Percentiles rank a stretch among this genome's conserved stretches.
These are phyloP conservation scores for Jimgerdemannia flammicorona DNA, from an alignment of 192 early-diverging fungal genomes.

Conservation along the genomic window DNA sequence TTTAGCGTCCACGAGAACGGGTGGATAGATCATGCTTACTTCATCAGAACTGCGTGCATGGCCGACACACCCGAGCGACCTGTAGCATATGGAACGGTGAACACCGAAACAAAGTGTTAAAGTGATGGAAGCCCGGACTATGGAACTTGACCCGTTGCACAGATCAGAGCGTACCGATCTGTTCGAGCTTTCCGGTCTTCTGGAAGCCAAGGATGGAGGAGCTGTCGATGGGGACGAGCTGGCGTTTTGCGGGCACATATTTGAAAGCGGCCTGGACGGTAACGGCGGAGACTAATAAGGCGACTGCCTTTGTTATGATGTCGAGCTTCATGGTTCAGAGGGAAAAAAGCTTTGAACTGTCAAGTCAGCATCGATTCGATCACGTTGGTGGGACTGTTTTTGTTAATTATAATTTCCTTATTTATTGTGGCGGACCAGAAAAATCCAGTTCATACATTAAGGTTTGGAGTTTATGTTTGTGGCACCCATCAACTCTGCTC, in stretches of 20 bases:
- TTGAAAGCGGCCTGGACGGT: not conserved
- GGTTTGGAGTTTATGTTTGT: too few relatives aligned
- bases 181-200: not conserved
- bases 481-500: too few relatives aligned
- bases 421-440: too few relatives aligned
- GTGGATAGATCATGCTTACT: conserved; percentile 12
- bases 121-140: not conserved
- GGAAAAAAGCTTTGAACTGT: not conserved
- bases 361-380: not conserved
- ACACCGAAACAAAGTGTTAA: not conserved
- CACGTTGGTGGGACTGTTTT: not conserved
- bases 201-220: not conserved
- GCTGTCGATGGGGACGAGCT: not conserved
- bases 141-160: not conserved
- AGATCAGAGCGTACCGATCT: not conserved
- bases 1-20: not conserved
- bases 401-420: too few relatives aligned
- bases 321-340: not conserved
- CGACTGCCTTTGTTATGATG: not conserved
- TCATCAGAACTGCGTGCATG: conserved; percentile 39
- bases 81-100: not conserved
- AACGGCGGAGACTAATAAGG: not conserved
- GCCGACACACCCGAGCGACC: conserved; percentile 47
- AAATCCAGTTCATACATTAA: too few relatives aligned
- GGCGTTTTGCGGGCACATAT: not conserved